Base-by-base conservation (phyloP, 495 filamentous ascomycete species). In the Trichocladium uniseriatum region DNA sequence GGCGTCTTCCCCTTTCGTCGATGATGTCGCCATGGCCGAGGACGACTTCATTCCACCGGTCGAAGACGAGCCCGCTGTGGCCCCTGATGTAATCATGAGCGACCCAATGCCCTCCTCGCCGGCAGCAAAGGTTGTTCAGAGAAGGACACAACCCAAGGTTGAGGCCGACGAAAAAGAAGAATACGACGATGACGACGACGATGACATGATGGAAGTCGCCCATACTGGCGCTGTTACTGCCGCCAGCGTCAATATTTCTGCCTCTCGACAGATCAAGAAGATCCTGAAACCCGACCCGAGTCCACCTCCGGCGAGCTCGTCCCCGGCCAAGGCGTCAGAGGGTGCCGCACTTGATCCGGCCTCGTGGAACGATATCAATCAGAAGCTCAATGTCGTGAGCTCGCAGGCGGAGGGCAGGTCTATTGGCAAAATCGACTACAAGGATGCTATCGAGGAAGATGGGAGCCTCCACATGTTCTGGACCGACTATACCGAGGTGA, bases 401-500 rank as follows among this genome's bases (percentile, higher is more conserved):
- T 70, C 68, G 8, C 74, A 76, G n/a, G 54, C 77, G 14, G 84
- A 88, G 49, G 70, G 74, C 34, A 68, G 67, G 20, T 71, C 62
- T 9, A 76, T 86, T 61, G 90, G 89, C 8, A 98, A 96, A 64
- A 66, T 95, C 16, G 78, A 81, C 38, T 74, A 87, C 16, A 77
- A 83, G 52, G 83, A 92, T 61, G 88, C 86, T 15, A 76, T 92
- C 27, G 92, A 97, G 61, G 80, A 84, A 54, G 89, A 98, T 61
- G 92, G 94, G 19, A 91, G 84, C 57, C 71, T 98, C 15, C 84
- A 83, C 55, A 84, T 98, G 73, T 98, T 95, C 69, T 98, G 92
- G 92, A 80, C 89, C 11, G 92, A 98, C 61, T 97, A 94, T 56
- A 89, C 87, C 0, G 92, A 98, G 62, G 72, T 96, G 64, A 89